These are phyloP conservation scores for Priceomyces fermenticarens DNA, from an alignment of 805 yeast species.

Conservation along the genomic window DNA sequence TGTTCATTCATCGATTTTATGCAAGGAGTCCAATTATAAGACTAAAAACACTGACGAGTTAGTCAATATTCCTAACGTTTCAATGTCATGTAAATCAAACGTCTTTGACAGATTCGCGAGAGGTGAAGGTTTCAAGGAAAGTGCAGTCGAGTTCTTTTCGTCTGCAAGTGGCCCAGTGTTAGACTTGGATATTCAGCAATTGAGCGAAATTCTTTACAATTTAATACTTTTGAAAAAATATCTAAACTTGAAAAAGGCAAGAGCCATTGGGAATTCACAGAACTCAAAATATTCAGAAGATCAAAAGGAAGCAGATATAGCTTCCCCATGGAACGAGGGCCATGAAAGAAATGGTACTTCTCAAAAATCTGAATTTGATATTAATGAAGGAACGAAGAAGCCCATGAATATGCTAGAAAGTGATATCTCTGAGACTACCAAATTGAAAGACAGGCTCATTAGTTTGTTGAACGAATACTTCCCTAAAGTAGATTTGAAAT, in stretches of 20 bases:
- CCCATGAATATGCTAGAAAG: slow-evolving; percentile 3
- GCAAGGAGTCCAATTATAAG: slow-evolving; percentile 3
- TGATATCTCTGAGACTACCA: neutral
- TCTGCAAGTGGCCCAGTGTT: slow-evolving; percentile 38
- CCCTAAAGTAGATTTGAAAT: slow-evolving; percentile 27
- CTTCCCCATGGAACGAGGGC: no score
- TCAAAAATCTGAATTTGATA: slow-evolving; percentile 2
- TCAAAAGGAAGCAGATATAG: neutral
- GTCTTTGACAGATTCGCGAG: slow-evolving; percentile 27
- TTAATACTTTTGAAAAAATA: slow-evolving; percentile 27
- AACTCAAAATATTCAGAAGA: neutral
- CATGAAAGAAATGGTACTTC: neutral
- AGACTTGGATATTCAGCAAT: slow-evolving; percentile 32
- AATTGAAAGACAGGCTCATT: slow-evolving; percentile 12
- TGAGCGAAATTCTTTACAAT: slow-evolving; percentile 32
- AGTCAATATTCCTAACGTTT: slow-evolving; percentile 32
- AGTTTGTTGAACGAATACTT: slow-evolving; percentile 28
- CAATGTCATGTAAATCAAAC: slow-evolving; percentile 34
- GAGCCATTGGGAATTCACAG: neutral
- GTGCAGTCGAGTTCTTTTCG: slow-evolving; percentile 34
- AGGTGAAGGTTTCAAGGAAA: slow-evolving; percentile 36
- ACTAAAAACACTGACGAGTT: slow-evolving; percentile 23
- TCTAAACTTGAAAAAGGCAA: slow-evolving; percentile 16
- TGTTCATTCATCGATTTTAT: slow-evolving; percentile 17
- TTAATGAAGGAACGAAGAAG: slow-evolving; percentile 1